Evolutionary conservation across 192 early-diverging fungal genomes (phyloP).

Genomic region (Gigaspora rosea): DNA sequence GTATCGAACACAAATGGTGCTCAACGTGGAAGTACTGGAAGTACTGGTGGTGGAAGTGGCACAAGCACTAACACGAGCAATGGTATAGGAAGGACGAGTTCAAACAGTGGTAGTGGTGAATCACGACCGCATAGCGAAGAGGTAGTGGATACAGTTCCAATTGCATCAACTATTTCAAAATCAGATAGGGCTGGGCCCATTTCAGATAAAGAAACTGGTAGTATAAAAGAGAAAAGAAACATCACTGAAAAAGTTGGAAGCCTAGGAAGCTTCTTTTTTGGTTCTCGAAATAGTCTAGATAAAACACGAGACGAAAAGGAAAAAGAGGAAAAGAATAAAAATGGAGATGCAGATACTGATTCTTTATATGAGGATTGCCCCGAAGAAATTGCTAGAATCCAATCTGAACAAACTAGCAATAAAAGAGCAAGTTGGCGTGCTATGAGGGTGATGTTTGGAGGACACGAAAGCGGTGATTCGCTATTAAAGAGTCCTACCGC

Average conservation of each 20-base stretch:
- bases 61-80: constrained; percentile 32
- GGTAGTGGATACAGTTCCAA: constrained; percentile 3
- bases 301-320: constrained; percentile 27
- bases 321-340: constrained; percentile 23
- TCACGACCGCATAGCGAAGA: constrained; percentile 50
- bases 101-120: constrained; percentile 34
- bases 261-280: constrained; percentile 18
- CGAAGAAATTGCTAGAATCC: not conserved
- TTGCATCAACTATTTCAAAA: not conserved
- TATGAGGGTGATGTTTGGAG: constrained; percentile 25
- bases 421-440: constrained; percentile 30
- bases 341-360: constrained; percentile 2
- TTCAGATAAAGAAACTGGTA: constrained; percentile 19
- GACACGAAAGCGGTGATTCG: not conserved
- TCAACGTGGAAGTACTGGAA: constrained; percentile 23
- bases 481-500: constrained; percentile 4
- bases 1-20: constrained; percentile 9
- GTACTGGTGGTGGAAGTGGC: constrained; percentile 34
- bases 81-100: constrained; percentile 30
- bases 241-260: constrained; percentile 30
- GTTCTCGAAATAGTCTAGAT: constrained; percentile 29
- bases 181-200: constrained; percentile 21
- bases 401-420: constrained; percentile 9
- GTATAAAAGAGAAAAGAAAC: constrained; percentile 24
- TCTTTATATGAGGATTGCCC: not conserved